Base-by-base conservation (phyloP, 345 rosid genomes). In the Hibiscus mutabilis region DNA sequence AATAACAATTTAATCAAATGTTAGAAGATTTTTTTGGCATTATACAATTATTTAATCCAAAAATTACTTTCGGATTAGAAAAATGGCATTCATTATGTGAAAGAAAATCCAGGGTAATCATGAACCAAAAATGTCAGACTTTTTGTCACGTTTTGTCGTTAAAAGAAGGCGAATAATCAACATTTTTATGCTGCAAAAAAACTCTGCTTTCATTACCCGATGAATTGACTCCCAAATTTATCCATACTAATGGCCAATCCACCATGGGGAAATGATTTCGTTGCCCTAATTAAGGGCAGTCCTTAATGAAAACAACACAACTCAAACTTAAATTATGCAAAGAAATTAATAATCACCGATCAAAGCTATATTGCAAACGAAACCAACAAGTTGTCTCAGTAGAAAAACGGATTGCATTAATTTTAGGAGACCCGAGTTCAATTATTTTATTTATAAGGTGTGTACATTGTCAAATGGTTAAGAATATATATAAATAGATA, bases 51-150 rank as follows among this genome's bases (percentile, higher is more conserved):
- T n/a, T n/a, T n/a, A n/a, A n/a, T 6, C 51, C 51, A 46, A 46
- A 46, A 11, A 3, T 46, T 29, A 29, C 13, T 46, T 46, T 3
- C 31, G 66, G 24, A 33, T 33, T n/a, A 31, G 14, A n/a, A 60
- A n/a, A 27, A 49, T n/a, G 22, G 18, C n/a, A 3, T 35, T 8
- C 12, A n/a, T 61, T 33, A 51, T 31, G 11, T 22, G 10, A 6
- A 63, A 60, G 33, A 22, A 18, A 63, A 37, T 37, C 44, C 1
- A 33, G 22, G 24, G n/a, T 21, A 66, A 76, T 72, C 49, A 67
- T 72, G 58, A 77, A 49, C 75, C 56, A 25, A 67, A 58, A 6
- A 14, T 47, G 53, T 47, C 4, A n/a, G 4, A 12, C 53, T 47
- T 47, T 47, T 14, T 47, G 53, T 14, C 55, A 51, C 55, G 55